Evolutionary conservation across 495 filamentous ascomycete species (phyloP).

Genomic region (Xylaria curta): DNA sequence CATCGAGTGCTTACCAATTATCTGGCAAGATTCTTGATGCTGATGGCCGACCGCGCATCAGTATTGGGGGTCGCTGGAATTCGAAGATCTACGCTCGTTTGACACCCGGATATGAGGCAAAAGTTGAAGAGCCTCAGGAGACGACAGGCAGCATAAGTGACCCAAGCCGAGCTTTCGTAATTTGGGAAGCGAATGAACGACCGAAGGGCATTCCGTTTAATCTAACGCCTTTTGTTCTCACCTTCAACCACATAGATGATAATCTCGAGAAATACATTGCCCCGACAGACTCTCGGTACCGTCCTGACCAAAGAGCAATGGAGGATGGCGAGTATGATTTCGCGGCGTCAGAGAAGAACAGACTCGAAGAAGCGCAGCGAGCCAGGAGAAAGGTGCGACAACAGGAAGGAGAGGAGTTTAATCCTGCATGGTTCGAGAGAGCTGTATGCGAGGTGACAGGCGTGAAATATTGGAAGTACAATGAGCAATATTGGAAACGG

Average conservation of each 20-base stretch:
- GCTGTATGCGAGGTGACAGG: slow-evolving; percentile 77
- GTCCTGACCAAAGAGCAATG: slow-evolving; percentile 98
- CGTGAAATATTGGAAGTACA: slow-evolving; percentile 89
- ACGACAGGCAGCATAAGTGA: slow-evolving; percentile 54
- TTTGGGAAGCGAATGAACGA: slow-evolving; percentile 87
- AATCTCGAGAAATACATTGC: slow-evolving; percentile 73
- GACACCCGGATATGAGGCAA: slow-evolving; percentile 86
- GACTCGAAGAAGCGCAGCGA: slow-evolving; percentile 92
- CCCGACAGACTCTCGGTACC: slow-evolving; percentile 87
- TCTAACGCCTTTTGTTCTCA: slow-evolving; percentile 93
- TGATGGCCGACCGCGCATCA: slow-evolving; percentile 78
- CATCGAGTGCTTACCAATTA: slow-evolving; percentile 85
- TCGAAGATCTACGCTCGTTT: slow-evolving; percentile 94
- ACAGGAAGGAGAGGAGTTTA: slow-evolving; percentile 76
- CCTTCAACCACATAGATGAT: slow-evolving; percentile 87
- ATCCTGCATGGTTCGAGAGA: slow-evolving; percentile 85
- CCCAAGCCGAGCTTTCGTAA: slow-evolving; percentile 76
- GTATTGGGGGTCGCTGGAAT: slow-evolving; percentile 94
- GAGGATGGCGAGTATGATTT: slow-evolving; percentile 95
- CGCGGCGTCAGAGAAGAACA: slow-evolving; percentile 91
- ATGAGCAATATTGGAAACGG: slow-evolving; percentile 83
- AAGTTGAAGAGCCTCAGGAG: slow-evolving; percentile 62
- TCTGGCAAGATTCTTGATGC: slow-evolving; percentile 80
- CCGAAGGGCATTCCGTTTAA: slow-evolving; percentile 93
- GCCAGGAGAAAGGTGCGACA: slow-evolving; percentile 77